Base-by-base conservation (phyloP, 1,284 basidiomycete genomes). In the Neolentinus lepideus region DNA sequence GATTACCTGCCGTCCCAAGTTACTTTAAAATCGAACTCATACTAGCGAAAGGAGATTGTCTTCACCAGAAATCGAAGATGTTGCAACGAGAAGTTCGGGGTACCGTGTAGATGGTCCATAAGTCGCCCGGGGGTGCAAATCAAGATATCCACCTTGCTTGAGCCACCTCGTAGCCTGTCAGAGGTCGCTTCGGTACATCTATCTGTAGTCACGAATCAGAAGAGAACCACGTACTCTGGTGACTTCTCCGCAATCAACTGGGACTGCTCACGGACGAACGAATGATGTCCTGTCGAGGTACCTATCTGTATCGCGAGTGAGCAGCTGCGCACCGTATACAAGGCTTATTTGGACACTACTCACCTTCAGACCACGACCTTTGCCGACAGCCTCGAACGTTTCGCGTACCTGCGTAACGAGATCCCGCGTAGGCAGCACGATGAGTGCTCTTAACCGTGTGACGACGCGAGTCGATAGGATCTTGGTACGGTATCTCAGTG, bases 71-170 rank as follows among this genome's bases (percentile, higher is more conserved):
- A 99, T 25, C 96, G 87, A 25, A 99, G 77, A 69, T 99, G 94
- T 64, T 97, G 91, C 31, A 99, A 71, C 0, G 93, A 90, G 68
- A 98, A 97, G 59, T 94, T 93, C 0, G 81, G 83, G 0, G 96
- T 98, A 24, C 83, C 86, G 45, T 85, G 85, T 12, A 99, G 73
- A 69, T 99, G 96, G 68, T 99, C 96, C 45, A 98, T 96, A 48
- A 99, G 68, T 52, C 97, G 78, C 46, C 97, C 97, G 0, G 96
- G 96, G 0, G 96, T 99, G 57, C 92, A 96, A 56, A 99, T 92
- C 48, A 99, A 74, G 51, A 99, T 86, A 69, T 99, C 96, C 24
- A 98, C 81, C 69, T 89, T 92, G 68, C 90, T 94, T 1, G 86
- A 88, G 6, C 93, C 93, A 14, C 88, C 86, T 51, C 74, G 71